Percentiles rank a stretch among this genome's conserved stretches.
These are phyloP conservation scores for Quambalaria eucalypti DNA, from an alignment of 1,284 basidiomycete genomes.

Conservation along the genomic window DNA sequence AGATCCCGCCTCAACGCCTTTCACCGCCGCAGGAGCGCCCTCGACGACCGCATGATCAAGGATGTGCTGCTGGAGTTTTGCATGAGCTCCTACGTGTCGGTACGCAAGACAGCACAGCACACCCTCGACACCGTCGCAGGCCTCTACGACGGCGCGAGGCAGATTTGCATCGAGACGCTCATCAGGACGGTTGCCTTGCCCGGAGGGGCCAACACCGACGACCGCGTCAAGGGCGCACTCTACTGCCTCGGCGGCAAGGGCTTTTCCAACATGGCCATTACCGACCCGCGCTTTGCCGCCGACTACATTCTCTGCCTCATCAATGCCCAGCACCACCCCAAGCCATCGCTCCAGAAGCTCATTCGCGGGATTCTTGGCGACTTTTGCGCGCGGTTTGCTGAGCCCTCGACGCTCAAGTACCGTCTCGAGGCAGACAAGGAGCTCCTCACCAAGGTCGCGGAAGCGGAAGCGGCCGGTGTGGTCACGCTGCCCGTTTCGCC, in stretches of 20 bases:
- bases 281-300: constrained; percentile 62
- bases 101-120: constrained; percentile 61
- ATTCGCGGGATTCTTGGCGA: constrained; percentile 66
- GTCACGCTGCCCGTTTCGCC: constrained; percentile 7
- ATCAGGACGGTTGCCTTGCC: constrained; percentile 5
- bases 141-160: constrained; percentile 74
- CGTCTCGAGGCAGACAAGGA: constrained; percentile 19
- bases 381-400: constrained; percentile 43
- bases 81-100: constrained; percentile 49
- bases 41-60: constrained; percentile 69
- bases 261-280: constrained; percentile 45
- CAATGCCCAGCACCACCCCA: constrained; percentile 81
- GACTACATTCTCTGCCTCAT: constrained; percentile 65
- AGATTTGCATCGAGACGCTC: constrained; percentile 64
- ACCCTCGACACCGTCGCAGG: constrained; percentile 62
- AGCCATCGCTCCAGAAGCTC: constrained; percentile 81
- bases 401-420: constrained; percentile 35
- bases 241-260: constrained; percentile 76
- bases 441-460: constrained; percentile 11
- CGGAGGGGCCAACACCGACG: constrained; percentile 59
- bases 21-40: constrained; percentile 67
- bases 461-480: constrained; percentile 6
- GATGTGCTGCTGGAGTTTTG: constrained; percentile 69
- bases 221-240: constrained; percentile 89
- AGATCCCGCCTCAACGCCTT: constrained; percentile 64